A percentile compares a stretch with the other conserved stretches of the same genome.
Evolutionary conservation across 2,329 filamentous ascomycete genomes (phyloP).

Genomic region (Penicillium sp.): DNA sequence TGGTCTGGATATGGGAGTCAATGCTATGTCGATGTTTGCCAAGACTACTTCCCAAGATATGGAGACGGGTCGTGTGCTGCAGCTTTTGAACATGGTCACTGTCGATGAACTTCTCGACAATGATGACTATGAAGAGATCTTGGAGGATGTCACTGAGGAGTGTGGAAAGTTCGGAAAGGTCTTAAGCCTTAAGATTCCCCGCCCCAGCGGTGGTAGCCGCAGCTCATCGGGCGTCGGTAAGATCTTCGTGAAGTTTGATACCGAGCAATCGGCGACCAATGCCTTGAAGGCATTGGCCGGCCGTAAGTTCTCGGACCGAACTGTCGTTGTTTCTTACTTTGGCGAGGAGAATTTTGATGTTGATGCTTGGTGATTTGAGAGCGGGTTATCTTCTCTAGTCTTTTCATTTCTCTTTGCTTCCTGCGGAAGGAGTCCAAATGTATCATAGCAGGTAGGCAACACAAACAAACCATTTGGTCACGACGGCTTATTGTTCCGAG

Average conservation of each 20-base stretch:
- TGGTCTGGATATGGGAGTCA: conserved; percentile 91
- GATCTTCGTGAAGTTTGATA: conserved; percentile 94
- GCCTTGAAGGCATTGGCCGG: conserved; percentile 89
- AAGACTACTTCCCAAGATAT: conserved; percentile 78
- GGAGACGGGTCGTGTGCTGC: conserved; percentile 80
- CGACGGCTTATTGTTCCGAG: conserved; percentile 3
- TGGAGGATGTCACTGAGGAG: conserved; percentile 90
- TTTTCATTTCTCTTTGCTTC: conserved; percentile 9
- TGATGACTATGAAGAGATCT: conserved; percentile 97
- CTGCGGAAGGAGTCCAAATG: conserved; percentile 12
- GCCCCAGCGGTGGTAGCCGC: conserved; percentile 77
- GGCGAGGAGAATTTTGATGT: conserved; percentile 92
- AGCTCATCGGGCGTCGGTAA: conserved; percentile 91
- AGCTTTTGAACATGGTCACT: conserved; percentile 98
- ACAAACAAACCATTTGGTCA: conserved; percentile 9
- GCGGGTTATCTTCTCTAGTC: not conserved
- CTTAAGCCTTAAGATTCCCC: conserved; percentile 86
- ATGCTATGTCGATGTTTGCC: conserved; percentile 96
- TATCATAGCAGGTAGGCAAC: conserved; percentile 20
- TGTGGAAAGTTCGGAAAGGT: conserved; percentile 87
- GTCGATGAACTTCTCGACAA: conserved; percentile 89
- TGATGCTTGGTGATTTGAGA: conserved; percentile 21
- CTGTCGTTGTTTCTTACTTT: conserved; percentile 95
- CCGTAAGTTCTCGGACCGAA: conserved; percentile 92
- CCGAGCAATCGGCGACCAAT: conserved; percentile 72